These are phyloP conservation scores for Mrakia frigida DNA, from an alignment of 768 basidiomycete genomes.

Conservation along the genomic window DNA sequence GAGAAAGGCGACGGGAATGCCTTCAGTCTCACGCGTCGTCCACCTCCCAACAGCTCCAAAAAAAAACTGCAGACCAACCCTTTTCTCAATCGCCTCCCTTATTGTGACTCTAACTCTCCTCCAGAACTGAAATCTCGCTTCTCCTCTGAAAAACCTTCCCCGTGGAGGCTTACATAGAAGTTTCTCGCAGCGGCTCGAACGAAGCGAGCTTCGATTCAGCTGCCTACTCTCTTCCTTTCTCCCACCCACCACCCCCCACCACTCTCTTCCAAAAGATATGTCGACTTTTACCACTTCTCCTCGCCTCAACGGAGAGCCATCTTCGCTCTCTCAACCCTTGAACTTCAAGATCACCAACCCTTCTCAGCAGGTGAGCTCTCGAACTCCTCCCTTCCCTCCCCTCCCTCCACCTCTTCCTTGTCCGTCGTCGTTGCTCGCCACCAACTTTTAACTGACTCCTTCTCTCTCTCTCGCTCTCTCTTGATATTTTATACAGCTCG, in stretches of 20 bases:
- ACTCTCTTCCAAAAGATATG: background rate
- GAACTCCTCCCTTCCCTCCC: background rate
- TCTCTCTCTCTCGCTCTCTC: background rate
- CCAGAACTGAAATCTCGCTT: no score
- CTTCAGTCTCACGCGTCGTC: no score
- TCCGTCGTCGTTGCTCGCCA: background rate
- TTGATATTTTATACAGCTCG: background rate
- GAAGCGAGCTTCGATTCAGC: background rate
- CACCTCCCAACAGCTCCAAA: no score
- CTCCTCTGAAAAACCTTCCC: no score
- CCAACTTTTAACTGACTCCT: background rate
- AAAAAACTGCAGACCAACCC: no score
- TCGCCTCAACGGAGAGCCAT: background rate
- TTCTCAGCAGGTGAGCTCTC: background rate
- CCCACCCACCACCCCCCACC: background rate
- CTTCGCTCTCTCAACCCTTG: background rate
- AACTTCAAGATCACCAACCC: slow-evolving; percentile 18
- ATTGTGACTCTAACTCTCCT: no score
- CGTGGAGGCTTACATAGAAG: no score
- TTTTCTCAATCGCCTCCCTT: no score
- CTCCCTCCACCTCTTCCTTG: background rate
- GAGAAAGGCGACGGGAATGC: no score
- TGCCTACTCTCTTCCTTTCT: background rate
- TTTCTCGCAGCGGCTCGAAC: no score
- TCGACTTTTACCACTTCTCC: background rate